A percentile compares a stretch with the other conserved stretches of the same genome.
phyloP scores from a whole-genome alignment of 495 filamentous ascomycete species.

The Xylaria intraflava region DNA sequence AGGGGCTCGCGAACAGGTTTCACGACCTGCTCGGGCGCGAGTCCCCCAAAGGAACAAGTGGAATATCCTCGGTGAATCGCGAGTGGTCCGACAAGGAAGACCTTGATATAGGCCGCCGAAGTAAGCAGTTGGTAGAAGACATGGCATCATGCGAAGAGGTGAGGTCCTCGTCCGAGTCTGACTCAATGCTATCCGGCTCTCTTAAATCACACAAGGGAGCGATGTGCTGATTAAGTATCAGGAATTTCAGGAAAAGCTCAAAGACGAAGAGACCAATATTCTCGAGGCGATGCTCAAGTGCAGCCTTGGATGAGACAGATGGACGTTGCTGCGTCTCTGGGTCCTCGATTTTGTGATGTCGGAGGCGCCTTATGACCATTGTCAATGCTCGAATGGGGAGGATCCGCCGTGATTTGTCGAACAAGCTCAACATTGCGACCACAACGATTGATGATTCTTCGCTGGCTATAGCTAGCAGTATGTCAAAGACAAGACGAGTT shows the following conservation, averaged over 20 bases:
- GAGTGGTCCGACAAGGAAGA: slow-evolving; percentile 8
- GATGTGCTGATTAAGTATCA: slow-evolving; percentile 24
- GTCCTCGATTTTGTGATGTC: not conserved
- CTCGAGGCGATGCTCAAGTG: slow-evolving; percentile 14
- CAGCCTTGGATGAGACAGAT: slow-evolving; percentile 1
- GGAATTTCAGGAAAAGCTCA: slow-evolving; percentile 24
- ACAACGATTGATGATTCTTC: not conserved
- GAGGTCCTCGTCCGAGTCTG: slow-evolving; percentile 6
- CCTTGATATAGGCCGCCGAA: slow-evolving; percentile 13
- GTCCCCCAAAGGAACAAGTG: slow-evolving; percentile 7
- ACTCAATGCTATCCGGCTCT: slow-evolving; percentile 6
- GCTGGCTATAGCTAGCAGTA: not conserved
- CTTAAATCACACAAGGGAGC: slow-evolving; percentile 16
- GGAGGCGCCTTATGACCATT: slow-evolving; percentile 1
- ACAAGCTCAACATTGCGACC: not conserved
- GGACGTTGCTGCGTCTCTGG: not conserved
- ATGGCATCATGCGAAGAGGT: slow-evolving; percentile 24
- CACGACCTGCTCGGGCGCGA: slow-evolving; percentile 1
- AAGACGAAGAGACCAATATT: slow-evolving; percentile 21
- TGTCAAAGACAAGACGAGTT: not conserved
- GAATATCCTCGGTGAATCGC: slow-evolving; percentile 16
- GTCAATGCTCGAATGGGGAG: slow-evolving; percentile 6
- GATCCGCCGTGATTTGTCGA: not conserved
- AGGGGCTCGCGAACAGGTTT: slow-evolving; percentile 9
- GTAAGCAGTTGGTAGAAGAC: slow-evolving; percentile 21